Percentiles rank a stretch among this genome's conserved stretches.
Evolutionary conservation across 1,139 yeast genomes (phyloP).

Genomic region (Blastobotrys arbuscula): DNA sequence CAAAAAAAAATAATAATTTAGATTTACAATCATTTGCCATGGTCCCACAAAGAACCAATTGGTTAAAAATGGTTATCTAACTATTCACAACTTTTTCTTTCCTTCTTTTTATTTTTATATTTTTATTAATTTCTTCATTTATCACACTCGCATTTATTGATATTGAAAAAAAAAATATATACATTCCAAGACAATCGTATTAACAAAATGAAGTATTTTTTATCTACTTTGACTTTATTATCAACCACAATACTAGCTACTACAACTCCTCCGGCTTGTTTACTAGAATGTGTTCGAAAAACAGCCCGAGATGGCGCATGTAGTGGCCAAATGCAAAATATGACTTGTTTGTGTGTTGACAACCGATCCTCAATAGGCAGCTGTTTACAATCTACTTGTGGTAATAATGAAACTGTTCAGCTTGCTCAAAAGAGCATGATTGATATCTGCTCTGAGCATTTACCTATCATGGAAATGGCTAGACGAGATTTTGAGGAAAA

Average conservation of each 20-base stretch:
- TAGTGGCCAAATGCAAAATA: conserved; percentile 1
- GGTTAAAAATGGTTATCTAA: too few species aligned
- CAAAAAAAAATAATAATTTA: too few species aligned
- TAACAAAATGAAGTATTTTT: background rate
- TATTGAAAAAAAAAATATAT: too few species aligned
- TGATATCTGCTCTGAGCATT: background rate
- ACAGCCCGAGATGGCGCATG: conserved; percentile 25
- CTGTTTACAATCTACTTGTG: background rate
- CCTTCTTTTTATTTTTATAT: background rate
- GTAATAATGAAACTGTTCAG: background rate
- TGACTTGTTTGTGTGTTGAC: conserved; percentile 3
- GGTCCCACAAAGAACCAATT: too few species aligned
- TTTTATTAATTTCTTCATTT: background rate
- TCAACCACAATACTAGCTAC: conserved; percentile 30
- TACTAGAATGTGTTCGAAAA: conserved; percentile 77
- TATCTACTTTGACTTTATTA: background rate
- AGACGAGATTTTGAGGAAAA: background rate
- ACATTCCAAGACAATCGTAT: background rate
- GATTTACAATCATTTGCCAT: too few species aligned
- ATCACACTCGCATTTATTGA: too few species aligned
- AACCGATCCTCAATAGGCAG: background rate
- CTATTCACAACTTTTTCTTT: too few species aligned
- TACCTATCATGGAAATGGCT: background rate
- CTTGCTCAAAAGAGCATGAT: background rate
- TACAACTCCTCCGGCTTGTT: conserved; percentile 77